These are phyloP conservation scores for Holtermannia corniformis DNA, from an alignment of 768 basidiomycete species.

Conservation along the genomic window DNA sequence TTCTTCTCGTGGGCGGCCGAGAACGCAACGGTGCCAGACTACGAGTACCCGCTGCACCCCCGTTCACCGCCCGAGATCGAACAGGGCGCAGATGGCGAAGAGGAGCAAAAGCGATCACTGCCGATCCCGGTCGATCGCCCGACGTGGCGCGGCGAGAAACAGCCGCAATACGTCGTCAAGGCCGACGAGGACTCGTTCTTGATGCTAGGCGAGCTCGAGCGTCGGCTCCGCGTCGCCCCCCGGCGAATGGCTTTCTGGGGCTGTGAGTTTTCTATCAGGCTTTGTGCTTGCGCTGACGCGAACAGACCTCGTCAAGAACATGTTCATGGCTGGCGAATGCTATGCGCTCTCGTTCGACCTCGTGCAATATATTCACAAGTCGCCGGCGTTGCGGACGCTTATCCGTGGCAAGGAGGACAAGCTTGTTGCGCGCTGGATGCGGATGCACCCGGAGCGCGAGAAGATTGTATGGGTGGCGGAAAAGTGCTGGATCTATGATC, in stretches of 20 bases:
- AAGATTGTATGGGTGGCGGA: constrained; percentile 85
- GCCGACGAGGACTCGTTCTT: constrained; percentile 93
- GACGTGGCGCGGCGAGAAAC: constrained; percentile 48
- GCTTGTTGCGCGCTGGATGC: constrained; percentile 80
- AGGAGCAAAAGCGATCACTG: neutral
- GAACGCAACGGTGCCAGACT: constrained; percentile 81
- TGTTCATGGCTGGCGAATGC: constrained; percentile 91
- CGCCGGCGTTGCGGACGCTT: constrained; percentile 56
- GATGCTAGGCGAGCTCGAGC: constrained; percentile 87
- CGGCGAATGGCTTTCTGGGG: constrained; percentile 46
- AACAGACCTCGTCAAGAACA: constrained; percentile 62
- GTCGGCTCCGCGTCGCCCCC: constrained; percentile 70
- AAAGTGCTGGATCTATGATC: constrained; percentile 96
- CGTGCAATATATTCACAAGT: constrained; percentile 75
- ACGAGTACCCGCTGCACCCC: constrained; percentile 35
- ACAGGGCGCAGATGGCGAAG: neutral
- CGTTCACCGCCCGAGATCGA: neutral
- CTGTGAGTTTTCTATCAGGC: constrained; percentile 23
- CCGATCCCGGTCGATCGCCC: constrained; percentile 37
- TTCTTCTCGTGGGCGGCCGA: constrained; percentile 89
- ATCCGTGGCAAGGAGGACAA: constrained; percentile 85
- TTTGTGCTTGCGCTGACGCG: neutral
- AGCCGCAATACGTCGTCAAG: constrained; percentile 87
- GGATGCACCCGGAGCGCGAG: constrained; percentile 57
- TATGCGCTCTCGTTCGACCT: constrained; percentile 84